phyloP scores from a whole-genome alignment of 306 rosid species.

The Boehmeria nivea region DNA sequence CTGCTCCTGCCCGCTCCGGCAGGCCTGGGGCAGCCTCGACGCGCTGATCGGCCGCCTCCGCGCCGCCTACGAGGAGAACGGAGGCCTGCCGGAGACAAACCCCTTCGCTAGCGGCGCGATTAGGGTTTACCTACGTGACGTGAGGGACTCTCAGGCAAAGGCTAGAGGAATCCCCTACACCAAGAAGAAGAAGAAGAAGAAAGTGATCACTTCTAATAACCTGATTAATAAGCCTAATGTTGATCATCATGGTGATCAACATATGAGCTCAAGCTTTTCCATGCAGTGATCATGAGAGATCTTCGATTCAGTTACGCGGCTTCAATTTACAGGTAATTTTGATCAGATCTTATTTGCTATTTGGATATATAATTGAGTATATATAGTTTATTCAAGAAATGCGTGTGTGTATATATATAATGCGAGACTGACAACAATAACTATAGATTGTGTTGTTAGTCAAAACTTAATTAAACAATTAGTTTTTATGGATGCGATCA shows the following conservation, averaged over 20 bases:
- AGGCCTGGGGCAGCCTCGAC: conserved; percentile 71
- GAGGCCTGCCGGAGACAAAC: conserved; percentile 48
- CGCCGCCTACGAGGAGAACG: conserved; percentile 58
- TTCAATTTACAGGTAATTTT: background rate
- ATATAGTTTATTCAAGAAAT: no score
- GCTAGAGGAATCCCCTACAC: conserved; percentile 57
- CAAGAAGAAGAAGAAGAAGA: conserved; percentile 60
- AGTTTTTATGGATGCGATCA: background rate
- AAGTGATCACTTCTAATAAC: background rate
- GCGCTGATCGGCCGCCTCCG: conserved; percentile 57
- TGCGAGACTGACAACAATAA: no score
- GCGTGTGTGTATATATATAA: no score
- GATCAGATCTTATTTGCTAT: no score
- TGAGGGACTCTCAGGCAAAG: conserved; percentile 50
- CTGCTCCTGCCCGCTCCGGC: conserved; percentile 50
- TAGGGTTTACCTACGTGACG: conserved; percentile 42
- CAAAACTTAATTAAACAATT: no score
- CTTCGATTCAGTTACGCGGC: background rate
- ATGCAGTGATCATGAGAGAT: conserved; percentile 13
- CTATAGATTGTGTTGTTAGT: no score
- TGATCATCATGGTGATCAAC: conserved; percentile 13
- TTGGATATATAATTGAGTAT: no score
- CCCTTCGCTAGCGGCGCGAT: conserved; percentile 47
- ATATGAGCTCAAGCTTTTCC: conserved; percentile 16
- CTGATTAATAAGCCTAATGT: conserved; percentile 6